Base-by-base conservation (phyloP, 2,329 filamentous ascomycete species). In the Fusarium palustre region DNA sequence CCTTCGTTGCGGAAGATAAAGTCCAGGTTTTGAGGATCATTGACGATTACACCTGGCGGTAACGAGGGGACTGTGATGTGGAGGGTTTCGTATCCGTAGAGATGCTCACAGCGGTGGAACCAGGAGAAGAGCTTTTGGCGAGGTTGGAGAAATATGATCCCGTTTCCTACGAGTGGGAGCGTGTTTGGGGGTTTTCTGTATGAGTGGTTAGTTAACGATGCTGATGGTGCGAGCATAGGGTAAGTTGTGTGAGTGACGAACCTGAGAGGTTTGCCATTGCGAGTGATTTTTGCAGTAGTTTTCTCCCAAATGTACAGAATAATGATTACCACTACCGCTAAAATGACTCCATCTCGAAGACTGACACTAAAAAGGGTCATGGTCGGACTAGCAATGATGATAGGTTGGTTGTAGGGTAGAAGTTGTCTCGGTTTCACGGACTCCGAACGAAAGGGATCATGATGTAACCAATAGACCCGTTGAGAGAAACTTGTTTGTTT, bases 11-110 rank as follows among this genome's bases (percentile, higher is more conserved):
- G 88, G 70, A 90, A 85, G 31, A 91, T 84, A 68, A 83, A 90
- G 34, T 90, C 89, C 2, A 91, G 81, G 66, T 88, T 89, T 59
- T 79, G 80, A 2, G 89, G 88, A 69, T 88, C 85, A 71, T 86
- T 88, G 74, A 91, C 85, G 46, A 91, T 85, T 22, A 91, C 86
- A 6, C 87, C 88, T 0, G 87, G 86, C 2, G 88, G 88, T 15
- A 91, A 76, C 0, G 86, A 87, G 3, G 89, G 89, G 15, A 91
- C 88, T 5, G 84, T 84, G 31, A 91, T 86, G 69, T 87, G 84
- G 48, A 89, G 86, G 1, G 89, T 91, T 75, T 89, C 87, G 55
- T 84, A 80, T 36, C 87, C 87, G 65, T 87, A 87, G 31, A 78
- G 78, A 15, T 80, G 81, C 74, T 90, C 86, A 70, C 87, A 88